Conservation (phyloP, 177 flowering plant species). For the Telopea speciosissima region DNA sequence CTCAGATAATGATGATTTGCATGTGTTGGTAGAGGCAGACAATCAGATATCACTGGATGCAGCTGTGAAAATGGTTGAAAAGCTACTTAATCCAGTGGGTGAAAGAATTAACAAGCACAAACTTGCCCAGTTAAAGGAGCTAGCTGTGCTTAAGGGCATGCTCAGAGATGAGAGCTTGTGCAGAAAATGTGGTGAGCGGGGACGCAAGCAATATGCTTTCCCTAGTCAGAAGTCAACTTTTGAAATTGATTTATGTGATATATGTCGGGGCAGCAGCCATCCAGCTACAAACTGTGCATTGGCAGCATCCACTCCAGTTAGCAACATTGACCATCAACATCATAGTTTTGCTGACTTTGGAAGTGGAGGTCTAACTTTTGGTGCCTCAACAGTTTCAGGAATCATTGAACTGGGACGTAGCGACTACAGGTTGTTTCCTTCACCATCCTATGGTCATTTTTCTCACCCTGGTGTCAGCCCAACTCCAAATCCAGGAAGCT, state of each 20-base stretch:
- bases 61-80: neutral
- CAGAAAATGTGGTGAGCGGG: neutral
- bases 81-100: neutral
- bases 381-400: conserved; percentile 7
- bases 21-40: conserved; percentile 2
- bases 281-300: neutral
- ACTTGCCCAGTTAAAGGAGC: neutral
- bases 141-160: neutral
- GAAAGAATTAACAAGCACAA: neutral
- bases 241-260: neutral
- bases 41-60: neutral
- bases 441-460: conserved; percentile 9
- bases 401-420: neutral
- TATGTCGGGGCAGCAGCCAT: neutral
- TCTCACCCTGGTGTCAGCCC: conserved; percentile 9
- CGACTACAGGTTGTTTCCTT: neutral
- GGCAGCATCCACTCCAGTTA: neutral
- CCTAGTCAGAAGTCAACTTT: neutral
- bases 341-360: neutral
- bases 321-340: neutral
- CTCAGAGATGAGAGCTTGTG: neutral
- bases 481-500: conserved; percentile 9
- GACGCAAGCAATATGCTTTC: neutral
- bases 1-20: neutral
- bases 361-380: neutral